Base-by-base conservation (phyloP, 73 alveolate species). In the Urostyla sp. region DNA sequence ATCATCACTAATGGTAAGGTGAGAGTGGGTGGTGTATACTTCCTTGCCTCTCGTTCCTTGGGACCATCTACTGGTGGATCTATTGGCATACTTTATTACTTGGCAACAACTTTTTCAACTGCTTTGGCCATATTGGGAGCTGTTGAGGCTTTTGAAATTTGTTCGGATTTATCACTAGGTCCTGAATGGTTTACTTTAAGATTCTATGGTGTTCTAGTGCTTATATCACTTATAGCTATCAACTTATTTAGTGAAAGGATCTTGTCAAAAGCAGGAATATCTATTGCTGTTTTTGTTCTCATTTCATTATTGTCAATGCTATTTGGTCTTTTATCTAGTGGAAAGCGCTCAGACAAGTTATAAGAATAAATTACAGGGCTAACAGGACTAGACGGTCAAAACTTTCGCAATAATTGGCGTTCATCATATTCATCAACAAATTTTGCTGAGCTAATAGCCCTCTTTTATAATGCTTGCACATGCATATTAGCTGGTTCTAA, bases 1-100 rank as follows among this genome's bases (percentile, higher is more conserved):
- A 83, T 87, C 34, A 88, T 79, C 36, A 87, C 94, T 0, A 87
- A 87, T 55, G 94, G 94, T 2, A 87, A 87, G 49, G 60, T 87
- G 10, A 69, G 86, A 34, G 67, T 67, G 28, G 94, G 94, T 1
- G 94, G 94, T 0, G 86, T 81, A 0, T 87, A 87, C 75, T 87
- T 56, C 51, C 20, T 87, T 35, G 58, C 81, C 23, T 81, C 94
- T 1, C 44, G 94, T 18, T 87, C 94, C 0, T 44, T 87, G 23
- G 94, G 94, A 30, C 91, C 94, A 30, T 80, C 94, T 0, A 80
- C 69, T 18, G 94, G 94, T 26, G 94, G 94, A 0, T 81, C 94
- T 34, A 67, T 87, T 13, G 94, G 94, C 3, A 45, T 83, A 26
- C 83, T 87, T 1, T 87, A 78, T 63, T 87, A 79, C 48, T 36